Evolutionary conservation across 768 basidiomycete genomes (phyloP).

Genomic region (Termitomyces bulborhizus): DNA sequence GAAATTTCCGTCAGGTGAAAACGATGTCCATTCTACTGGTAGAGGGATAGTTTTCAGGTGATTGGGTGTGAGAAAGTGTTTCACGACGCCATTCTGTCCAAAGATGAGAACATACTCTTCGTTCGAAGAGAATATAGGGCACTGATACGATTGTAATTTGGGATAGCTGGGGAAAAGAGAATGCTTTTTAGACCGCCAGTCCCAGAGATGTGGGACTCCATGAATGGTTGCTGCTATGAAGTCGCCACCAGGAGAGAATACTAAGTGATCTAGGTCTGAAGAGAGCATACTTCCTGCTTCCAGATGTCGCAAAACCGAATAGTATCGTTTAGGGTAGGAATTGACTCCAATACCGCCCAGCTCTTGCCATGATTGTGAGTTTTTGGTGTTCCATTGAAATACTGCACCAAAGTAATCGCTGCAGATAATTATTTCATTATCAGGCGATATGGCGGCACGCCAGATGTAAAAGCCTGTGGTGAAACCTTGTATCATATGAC

Average conservation of each 20-base stretch:
- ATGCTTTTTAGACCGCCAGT: not conserved
- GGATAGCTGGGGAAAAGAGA: not conserved
- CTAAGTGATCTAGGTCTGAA: not conserved
- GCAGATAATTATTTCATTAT: not conserved
- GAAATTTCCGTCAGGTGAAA: not conserved
- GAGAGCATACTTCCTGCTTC: no score
- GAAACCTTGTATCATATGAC: not conserved
- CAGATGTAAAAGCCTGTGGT: not conserved
- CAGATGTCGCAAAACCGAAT: not conserved
- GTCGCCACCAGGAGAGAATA: not conserved
- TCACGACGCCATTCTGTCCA: not conserved
- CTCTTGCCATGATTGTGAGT: not conserved
- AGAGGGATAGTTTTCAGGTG: not conserved
- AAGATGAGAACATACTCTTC: not conserved
- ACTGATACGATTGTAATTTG: not conserved
- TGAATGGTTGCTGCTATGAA: not conserved
- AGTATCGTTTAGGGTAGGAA: not conserved
- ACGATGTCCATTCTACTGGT: not conserved
- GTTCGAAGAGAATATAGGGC: not conserved
- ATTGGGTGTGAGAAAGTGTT: not conserved
- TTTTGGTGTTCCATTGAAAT: not conserved
- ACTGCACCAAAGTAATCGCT: not conserved
- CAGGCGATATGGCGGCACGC: not conserved
- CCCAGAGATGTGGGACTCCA: not conserved
- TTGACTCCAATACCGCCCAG: not conserved